Base-by-base conservation (phyloP, 2,329 filamentous ascomycete genomes). In the Xylaria multiplex region DNA sequence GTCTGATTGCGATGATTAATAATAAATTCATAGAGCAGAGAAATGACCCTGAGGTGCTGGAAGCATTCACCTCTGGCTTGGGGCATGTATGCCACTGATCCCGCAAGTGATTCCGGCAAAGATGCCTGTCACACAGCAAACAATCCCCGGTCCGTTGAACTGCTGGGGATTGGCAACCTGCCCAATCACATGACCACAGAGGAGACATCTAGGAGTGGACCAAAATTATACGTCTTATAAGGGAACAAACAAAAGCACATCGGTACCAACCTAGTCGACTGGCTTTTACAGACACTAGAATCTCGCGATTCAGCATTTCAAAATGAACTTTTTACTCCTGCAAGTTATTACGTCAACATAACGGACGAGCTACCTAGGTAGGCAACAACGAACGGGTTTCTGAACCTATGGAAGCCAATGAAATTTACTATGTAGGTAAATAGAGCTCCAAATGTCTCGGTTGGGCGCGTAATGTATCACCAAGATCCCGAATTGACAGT, bases 131-230 rank as follows among this genome's bases (percentile, higher is more conserved):
- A 58, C 73, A 76, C 32, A 75, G 69, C 2, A 60, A 30, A 53
- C 73, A 76, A 64, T 75, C 70, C 5, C 73, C 73, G 0, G 57
- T 64, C 61, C 69, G 63, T 50, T 73, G 73, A 30, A 74, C 73
- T 48, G 71, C 73, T 62, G 71, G 67, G 30, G 62, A 4, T 46
- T 56, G 24, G 59, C 71, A 72, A 53, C 57, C 24, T 3, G 66
- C 62, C 61, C 65, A 70, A 37, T 68, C 65, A 37, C 70, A 72
- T 2, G n/a, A 6, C 71, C 67, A 70, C 32, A 70, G 48, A 54
- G 61, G n/a, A 43, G 42, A 14, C 42, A 45, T 45, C 42, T 45
- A 14, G 5, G 42, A 45, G 42, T 45, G 11, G 42, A 45, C 42
- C 42, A 45, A 45, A 45, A 45, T 45, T 6, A 45, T 45, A 45